Base-by-base conservation (phyloP, 2,329 filamentous ascomycete species). In the Microsporum canis region DNA sequence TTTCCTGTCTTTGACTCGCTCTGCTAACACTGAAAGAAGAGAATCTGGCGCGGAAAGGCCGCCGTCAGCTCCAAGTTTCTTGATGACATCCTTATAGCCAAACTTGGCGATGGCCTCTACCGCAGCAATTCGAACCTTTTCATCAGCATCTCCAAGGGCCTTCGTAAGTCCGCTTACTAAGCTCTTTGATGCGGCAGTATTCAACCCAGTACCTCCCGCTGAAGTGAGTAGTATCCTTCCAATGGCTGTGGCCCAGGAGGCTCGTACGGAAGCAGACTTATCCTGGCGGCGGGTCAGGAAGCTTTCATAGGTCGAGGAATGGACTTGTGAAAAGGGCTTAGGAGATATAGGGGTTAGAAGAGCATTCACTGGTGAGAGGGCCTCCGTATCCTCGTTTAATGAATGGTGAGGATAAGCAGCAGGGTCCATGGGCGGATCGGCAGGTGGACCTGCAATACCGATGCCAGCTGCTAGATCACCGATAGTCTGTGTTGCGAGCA, bases 381-480 rank as follows among this genome's bases (percentile, higher is more conserved):
- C 74, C 43, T 82, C 76, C 6, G 78, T 72, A 43, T 79, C 76
- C 1, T 80, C 76, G 3, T 76, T 71, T 29, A 76, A 57, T 1
- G 70, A 70, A 38, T 78, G 70, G 23, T 87, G 84, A n/a, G 92
- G 92, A 69, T 95, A 96, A 34, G 88, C 86, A 27, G 88, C 83
- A 10, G 92, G 89, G 68, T 96, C 90, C 69, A 96, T 80, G 1
- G 78, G 74, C 7, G 87, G 83, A 5, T 84, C 76, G 12, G 88
- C 83, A 14, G 91, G 90, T 60, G 89, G 88, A 0, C 92, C 92
- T 63, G 91, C 90, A 63, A 92, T 89, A 57, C 92, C 92, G 71
- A 97, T 95, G 4, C 92, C 92, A 45, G 92, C 87, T 31, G 95
- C 88, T 80, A 99, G 91, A 70, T 97, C 92, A 59, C 95, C 94